phyloP scores from a whole-genome alignment of 2,329 filamentous ascomycete genomes.

The Colletotrichum sp. region DNA sequence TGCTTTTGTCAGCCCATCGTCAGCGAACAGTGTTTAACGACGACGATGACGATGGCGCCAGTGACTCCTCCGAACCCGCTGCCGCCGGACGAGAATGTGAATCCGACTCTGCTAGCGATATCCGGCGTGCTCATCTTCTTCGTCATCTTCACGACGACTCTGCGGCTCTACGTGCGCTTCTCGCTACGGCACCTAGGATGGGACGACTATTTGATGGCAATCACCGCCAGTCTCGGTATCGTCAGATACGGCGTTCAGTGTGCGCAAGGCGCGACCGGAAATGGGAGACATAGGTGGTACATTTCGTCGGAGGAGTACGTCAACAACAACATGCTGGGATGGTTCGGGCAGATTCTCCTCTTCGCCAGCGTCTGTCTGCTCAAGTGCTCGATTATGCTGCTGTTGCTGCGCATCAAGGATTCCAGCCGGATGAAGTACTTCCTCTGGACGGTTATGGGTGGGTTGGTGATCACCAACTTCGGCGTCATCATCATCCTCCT shows the following conservation, averaged over 20 bases:
- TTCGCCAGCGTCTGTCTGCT: conserved; percentile 43
- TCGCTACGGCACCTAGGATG: conserved; percentile 32
- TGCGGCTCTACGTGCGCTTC: conserved; percentile 35
- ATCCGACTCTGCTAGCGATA: conserved; percentile 33
- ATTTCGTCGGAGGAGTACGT: conserved; percentile 34
- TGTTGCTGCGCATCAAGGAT: conserved; percentile 46
- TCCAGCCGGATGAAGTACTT: conserved; percentile 32
- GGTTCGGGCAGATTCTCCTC: conserved; percentile 44
- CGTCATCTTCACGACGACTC: conserved; percentile 33
- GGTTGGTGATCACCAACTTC: conserved; percentile 34
- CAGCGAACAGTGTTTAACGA: background rate
- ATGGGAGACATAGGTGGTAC: conserved; percentile 42
- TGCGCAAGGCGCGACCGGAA: conserved; percentile 36
- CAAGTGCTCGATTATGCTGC: conserved; percentile 45
- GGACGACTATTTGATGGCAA: conserved; percentile 43
- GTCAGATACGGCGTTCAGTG: conserved; percentile 36
- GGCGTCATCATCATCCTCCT: conserved; percentile 35
- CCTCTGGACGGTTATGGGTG: conserved; percentile 35
- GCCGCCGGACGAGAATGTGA: conserved; percentile 39
- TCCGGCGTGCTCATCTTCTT: conserved; percentile 36
- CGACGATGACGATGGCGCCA: conserved; percentile 4
- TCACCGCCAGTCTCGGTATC: conserved; percentile 32
- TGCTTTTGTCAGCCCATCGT: background rate
- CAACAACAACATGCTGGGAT: conserved; percentile 41
- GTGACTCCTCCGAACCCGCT: conserved; percentile 36